These are phyloP conservation scores for Aeminium ludgeri DNA, from an alignment of 495 filamentous ascomycete species.

Conservation along the genomic window DNA sequence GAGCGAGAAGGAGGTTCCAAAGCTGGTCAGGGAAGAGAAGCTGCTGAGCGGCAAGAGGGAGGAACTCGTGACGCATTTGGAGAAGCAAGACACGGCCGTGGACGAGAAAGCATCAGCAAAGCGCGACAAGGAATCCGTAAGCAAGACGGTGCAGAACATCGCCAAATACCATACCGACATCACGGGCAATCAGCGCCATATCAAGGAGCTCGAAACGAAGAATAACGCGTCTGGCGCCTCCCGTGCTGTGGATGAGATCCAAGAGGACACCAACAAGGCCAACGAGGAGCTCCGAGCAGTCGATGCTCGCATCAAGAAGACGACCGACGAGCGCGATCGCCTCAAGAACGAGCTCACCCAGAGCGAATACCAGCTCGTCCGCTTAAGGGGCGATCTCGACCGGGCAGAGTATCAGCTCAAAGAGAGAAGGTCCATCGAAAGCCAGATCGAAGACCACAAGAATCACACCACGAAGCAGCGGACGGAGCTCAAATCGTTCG, in stretches of 20 bases:
- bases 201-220: constrained; percentile 51
- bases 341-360: constrained; percentile 45
- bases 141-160: constrained; percentile 61
- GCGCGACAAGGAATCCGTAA: constrained; percentile 57
- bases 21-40: constrained; percentile 43
- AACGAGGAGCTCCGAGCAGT: constrained; percentile 48
- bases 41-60: constrained; percentile 38
- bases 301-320: constrained; percentile 43
- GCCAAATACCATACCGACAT: constrained; percentile 55
- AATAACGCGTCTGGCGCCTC: constrained; percentile 46
- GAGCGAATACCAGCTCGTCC: constrained; percentile 55
- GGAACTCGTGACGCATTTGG: constrained; percentile 44
- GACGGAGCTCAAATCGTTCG: constrained; percentile 44
- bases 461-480: constrained; percentile 49
- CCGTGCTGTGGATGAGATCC: constrained; percentile 67
- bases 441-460: constrained; percentile 55
- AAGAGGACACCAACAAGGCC: constrained; percentile 49
- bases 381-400: constrained; percentile 50
- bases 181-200: constrained; percentile 46
- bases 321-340: constrained; percentile 53
- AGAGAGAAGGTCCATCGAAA: constrained; percentile 49
- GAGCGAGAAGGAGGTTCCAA: constrained; percentile 51
- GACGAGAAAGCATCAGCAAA: constrained; percentile 45
- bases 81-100: constrained; percentile 56
- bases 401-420: constrained; percentile 57